A percentile compares a stretch with the other conserved stretches of the same genome.
Conservation (phyloP, 257 asterid genomes). For the Solanum verrucosum region DNA sequence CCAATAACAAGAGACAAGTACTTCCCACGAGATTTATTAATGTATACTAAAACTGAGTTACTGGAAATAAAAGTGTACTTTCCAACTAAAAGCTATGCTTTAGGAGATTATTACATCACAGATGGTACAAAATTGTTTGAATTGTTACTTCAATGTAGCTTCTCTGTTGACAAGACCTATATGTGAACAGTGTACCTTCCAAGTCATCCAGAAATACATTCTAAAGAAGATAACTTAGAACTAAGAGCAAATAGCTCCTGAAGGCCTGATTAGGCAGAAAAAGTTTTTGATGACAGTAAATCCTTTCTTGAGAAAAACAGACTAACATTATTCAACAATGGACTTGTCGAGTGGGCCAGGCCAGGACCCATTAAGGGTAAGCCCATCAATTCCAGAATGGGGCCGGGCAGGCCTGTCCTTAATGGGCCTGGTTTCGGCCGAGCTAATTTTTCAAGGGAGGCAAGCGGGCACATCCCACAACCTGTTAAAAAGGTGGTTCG, state of each 20-base stretch:
- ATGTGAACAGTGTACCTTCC: not conserved
- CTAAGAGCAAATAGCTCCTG: not conserved
- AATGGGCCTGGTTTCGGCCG: not conserved
- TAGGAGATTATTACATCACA: not conserved
- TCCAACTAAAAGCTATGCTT: not conserved
- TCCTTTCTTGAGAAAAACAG: not conserved
- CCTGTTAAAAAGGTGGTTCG: not conserved
- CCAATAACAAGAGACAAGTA: not conserved
- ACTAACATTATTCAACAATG: not conserved
- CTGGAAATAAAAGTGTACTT: not conserved
- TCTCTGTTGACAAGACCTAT: not conserved
- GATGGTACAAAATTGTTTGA: not conserved
- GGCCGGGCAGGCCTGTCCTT: not conserved
- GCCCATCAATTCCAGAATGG: not conserved
- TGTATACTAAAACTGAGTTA: not conserved
- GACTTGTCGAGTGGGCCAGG: not conserved
- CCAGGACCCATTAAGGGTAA: not conserved
- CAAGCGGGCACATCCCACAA: not conserved
- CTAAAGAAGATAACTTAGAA: not conserved
- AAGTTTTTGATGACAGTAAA: not conserved
- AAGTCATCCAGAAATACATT: not conserved
- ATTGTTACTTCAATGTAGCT: not conserved
- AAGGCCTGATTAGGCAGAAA: not conserved
- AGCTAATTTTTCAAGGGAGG: not conserved
- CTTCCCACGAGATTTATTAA: not conserved